A percentile compares a stretch with the other conserved stretches of the same genome.
Conservation (phyloP, 2,329 filamentous ascomycete genomes). For the Aspergillus awamori region DNA sequence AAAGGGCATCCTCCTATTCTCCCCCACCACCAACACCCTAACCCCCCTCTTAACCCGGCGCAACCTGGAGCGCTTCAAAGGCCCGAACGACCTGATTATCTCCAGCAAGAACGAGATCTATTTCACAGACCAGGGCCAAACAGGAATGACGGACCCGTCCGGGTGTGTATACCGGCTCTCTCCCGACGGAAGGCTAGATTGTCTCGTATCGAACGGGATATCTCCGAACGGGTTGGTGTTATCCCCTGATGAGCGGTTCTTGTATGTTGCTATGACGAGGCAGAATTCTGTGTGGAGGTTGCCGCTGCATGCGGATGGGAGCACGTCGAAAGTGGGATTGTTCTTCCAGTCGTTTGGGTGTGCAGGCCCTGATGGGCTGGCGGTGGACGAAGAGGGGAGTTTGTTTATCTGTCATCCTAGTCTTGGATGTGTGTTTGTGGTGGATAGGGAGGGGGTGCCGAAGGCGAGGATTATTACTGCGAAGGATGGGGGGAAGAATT, state of each 20-base stretch:
- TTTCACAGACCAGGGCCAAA: not conserved
- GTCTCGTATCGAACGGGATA: not conserved
- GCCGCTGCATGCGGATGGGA: not conserved
- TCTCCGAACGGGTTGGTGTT: not conserved
- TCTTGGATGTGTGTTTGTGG: not conserved
- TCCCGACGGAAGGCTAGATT: not conserved
- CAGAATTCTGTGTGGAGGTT: not conserved
- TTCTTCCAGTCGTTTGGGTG: not conserved
- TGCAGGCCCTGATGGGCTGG: not conserved
- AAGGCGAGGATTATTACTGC: not conserved
- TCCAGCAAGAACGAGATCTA: not conserved
- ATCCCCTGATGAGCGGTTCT: not conserved
- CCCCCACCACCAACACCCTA: not conserved
- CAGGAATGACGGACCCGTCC: not conserved
- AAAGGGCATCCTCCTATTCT: not conserved
- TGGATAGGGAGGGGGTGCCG: not conserved
- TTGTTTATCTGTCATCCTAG: not conserved
- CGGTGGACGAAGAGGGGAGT: not conserved
- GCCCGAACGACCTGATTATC: not conserved
- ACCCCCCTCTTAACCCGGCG: not conserved
- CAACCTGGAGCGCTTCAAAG: not conserved
- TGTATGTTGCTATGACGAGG: conserved; percentile 2
- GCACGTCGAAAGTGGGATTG: not conserved
- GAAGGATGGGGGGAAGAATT: not conserved
- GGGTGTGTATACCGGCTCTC: not conserved